Conservation (phyloP, 108 stramenopile species). For the Hondaea fermentalgiana region DNA sequence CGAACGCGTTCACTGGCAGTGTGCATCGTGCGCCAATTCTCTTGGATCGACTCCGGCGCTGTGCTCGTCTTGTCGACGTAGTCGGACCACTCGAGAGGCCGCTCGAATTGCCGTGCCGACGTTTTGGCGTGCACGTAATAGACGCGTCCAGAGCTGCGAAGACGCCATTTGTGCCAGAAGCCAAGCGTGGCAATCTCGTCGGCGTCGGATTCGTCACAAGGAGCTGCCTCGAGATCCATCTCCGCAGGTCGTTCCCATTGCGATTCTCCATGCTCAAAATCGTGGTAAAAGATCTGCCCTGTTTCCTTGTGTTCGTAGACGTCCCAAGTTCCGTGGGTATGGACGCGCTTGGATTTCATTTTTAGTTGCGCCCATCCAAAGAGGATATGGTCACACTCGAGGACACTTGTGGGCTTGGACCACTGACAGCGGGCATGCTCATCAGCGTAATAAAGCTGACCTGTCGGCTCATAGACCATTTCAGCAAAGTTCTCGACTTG, state of each 20-base stretch:
- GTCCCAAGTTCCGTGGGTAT: neutral
- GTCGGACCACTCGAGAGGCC: neutral
- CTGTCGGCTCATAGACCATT: neutral
- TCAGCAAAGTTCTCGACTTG: neutral
- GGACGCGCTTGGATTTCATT: neutral
- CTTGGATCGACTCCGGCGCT: neutral
- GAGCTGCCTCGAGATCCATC: neutral
- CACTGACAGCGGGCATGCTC: neutral
- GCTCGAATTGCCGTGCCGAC: neutral
- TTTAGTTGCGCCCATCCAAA: neutral
- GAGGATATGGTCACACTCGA: neutral
- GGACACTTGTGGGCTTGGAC: neutral
- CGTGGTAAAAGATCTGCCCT: neutral
- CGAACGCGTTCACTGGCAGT: neutral
- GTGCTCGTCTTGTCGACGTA: neutral
- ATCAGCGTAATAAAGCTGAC: neutral
- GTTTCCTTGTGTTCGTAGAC: neutral
- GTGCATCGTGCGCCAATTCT: neutral
- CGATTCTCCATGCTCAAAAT: neutral
- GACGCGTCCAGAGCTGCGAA: neutral
- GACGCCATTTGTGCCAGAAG: neutral
- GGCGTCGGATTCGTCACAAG: neutral
- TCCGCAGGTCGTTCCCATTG: neutral
- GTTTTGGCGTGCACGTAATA: neutral
- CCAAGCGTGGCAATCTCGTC: neutral